phyloP scores from a whole-genome alignment of 1,139 yeast species.

The Candida anutae region DNA sequence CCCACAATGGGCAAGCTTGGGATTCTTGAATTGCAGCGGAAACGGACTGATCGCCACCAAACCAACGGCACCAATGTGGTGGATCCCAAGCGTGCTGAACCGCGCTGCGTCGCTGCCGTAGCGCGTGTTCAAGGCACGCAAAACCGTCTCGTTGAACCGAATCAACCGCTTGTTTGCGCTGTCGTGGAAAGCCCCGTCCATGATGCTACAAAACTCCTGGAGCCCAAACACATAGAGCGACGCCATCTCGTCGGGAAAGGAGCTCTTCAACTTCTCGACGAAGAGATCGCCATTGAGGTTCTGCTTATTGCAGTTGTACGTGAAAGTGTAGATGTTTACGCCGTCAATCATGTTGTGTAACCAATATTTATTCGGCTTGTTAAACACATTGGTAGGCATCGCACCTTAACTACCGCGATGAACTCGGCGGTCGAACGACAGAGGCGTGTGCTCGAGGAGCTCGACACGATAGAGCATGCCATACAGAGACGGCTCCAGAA shows the following conservation, averaged over 20 bases:
- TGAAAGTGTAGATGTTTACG: conserved; percentile 31
- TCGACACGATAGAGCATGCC: conserved; percentile 27
- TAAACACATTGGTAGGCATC: too few relatives aligned
- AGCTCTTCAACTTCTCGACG: conserved; percentile 14
- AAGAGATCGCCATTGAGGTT: conserved; percentile 17
- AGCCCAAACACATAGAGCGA: conserved; percentile 57
- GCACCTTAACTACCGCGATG: too few relatives aligned
- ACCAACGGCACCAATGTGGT: conserved; percentile 61
- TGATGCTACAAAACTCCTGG: conserved; percentile 63
- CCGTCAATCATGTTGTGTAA: too few relatives aligned
- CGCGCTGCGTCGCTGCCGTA: conserved; percentile 21
- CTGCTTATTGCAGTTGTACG: conserved; percentile 33
- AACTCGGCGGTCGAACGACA: conserved; percentile 29
- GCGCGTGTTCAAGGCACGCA: conserved; percentile 28
- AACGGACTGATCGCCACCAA: conserved; percentile 46
- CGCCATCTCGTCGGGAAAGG: conserved; percentile 32
- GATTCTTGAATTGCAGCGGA: conserved; percentile 22
- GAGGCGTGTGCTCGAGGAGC: conserved; percentile 29
- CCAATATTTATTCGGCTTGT: too few relatives aligned
- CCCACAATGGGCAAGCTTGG: conserved; percentile 27
- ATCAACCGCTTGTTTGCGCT: conserved; percentile 32
- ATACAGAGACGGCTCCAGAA: conserved; percentile 23
- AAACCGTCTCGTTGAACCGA: conserved; percentile 31
- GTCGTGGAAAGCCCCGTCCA: conserved; percentile 50
- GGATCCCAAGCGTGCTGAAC: conserved; percentile 40